Base-by-base conservation (phyloP, 164 flowering plant genomes). In the Sextonia rubra region DNA sequence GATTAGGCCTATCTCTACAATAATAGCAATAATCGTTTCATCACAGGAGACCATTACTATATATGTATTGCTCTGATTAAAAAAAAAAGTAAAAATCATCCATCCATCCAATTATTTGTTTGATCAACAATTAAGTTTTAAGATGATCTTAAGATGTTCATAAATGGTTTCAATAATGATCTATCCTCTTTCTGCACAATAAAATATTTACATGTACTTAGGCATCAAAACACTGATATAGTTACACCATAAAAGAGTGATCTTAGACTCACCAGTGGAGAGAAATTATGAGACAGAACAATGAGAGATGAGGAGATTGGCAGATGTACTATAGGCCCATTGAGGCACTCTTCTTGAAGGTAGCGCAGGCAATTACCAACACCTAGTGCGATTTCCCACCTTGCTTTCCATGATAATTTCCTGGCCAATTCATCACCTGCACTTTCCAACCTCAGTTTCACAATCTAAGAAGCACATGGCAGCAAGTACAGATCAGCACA, bases 321-420 rank as follows among this genome's bases (percentile, higher is more conserved):
- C n/a, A 71, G 81, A 68, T 82, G 84, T 47, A 76, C 77, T 69
- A 81, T 75, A 11, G 84, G 84, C 32, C 85, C 85, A 75, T 81
- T 84, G 29, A 61, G 68, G 52, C 85, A 84, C 66, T 86, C 85
- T 70, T 86, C 89, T 12, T 86, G 89, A 68, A 86, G 85, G 71
- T 84, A 83, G 58, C 83, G 79, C 75, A 86, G 77, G 80, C 84
- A 76, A 27, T 65, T 69, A n/a, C 83, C 85, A 52, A 86, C 71
- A 29, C 74, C 84, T 1, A 76, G 64, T 64, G 85, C 89, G 60
- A 80, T 80, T 18, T 74, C 47, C 79, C 80, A 78, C 71, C 89
- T 79, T 23, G 63, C 73, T 71, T 72, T 80, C 89, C 86, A 84
- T 5, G 82, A 24, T 29, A 86, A 75, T 7, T 78, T 75, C 66